Evolutionary conservation across 1,139 yeast species (phyloP).

Genomic region (Petasospora fabianii): DNA sequence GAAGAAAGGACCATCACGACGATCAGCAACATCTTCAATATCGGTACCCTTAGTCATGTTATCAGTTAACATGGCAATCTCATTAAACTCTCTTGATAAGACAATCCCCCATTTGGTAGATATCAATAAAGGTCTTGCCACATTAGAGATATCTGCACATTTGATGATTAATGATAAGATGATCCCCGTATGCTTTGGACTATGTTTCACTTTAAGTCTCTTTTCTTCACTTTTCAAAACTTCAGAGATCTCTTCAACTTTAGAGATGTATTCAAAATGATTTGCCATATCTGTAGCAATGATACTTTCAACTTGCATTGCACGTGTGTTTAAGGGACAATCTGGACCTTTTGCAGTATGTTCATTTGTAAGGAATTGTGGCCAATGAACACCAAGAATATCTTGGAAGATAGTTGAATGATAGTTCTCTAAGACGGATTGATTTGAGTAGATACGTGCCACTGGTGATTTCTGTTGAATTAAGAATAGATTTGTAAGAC

Average conservation of each 20-base stretch:
- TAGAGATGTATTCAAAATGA: slow-evolving; percentile 70
- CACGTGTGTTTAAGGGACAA: slow-evolving; percentile 24
- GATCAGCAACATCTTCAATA: slow-evolving; percentile 19
- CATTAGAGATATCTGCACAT: slow-evolving; percentile 94
- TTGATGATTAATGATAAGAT: slow-evolving; percentile 70
- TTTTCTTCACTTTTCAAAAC: slow-evolving; percentile 16
- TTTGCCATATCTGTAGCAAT: slow-evolving; percentile 94
- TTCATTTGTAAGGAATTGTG: slow-evolving; percentile 36
- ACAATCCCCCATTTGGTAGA: slow-evolving; percentile 86
- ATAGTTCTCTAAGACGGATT: slow-evolving; percentile 77
- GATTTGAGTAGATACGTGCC: slow-evolving; percentile 55
- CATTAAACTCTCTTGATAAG: slow-evolving; percentile 72
- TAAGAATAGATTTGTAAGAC: slow-evolving; percentile 78
- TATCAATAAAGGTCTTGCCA: slow-evolving; percentile 71
- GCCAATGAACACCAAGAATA: slow-evolving; percentile 63
- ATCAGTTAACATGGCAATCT: slow-evolving; percentile 54
- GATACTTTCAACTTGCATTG: slow-evolving; percentile 44
- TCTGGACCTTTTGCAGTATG: slow-evolving; percentile 12
- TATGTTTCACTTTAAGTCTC: slow-evolving; percentile 14
- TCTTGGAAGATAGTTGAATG: slow-evolving; percentile 72
- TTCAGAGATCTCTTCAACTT: slow-evolving; percentile 31
- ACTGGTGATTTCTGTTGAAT: slow-evolving; percentile 61
- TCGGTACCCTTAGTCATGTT: slow-evolving; percentile 29
- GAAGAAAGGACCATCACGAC: slow-evolving; percentile 18
- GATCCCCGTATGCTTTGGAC: slow-evolving; percentile 37